These are phyloP conservation scores for Pythium sp. DNA, from an alignment of 352 stramenopile species.

Conservation along the genomic window DNA sequence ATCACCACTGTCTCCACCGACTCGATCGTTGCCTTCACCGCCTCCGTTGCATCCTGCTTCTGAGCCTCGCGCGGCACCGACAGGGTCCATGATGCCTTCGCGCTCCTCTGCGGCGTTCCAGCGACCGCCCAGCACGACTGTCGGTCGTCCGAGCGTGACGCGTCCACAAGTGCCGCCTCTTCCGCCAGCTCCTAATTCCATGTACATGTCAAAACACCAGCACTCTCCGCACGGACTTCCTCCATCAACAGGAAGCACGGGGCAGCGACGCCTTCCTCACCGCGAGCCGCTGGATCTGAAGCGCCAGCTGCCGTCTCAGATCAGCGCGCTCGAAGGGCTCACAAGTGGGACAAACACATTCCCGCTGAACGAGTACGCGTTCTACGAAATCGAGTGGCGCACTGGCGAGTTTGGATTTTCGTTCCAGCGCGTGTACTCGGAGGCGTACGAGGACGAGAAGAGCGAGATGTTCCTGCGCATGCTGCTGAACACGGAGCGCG, in stretches of 20 bases:
- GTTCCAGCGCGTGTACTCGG: slow-evolving; percentile 64
- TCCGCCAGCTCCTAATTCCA: slow-evolving; percentile 23
- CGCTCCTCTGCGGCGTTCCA: slow-evolving; percentile 6
- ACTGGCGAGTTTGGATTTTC: slow-evolving; percentile 72
- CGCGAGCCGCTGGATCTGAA: slow-evolving; percentile 47
- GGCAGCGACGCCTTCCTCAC: slow-evolving; percentile 36
- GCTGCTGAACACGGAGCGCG: slow-evolving; percentile 72
- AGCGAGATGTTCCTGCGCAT: slow-evolving; percentile 62
- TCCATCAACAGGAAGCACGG: neutral
- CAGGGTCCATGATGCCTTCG: slow-evolving; percentile 6
- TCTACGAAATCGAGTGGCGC: slow-evolving; percentile 66
- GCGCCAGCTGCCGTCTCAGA: slow-evolving; percentile 55
- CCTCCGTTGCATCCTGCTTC: neutral
- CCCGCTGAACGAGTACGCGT: slow-evolving; percentile 39
- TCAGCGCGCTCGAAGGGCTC: slow-evolving; percentile 55
- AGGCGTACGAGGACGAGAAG: slow-evolving; percentile 41
- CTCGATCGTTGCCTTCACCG: neutral
- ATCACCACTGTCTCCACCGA: neutral
- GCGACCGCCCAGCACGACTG: slow-evolving; percentile 15
- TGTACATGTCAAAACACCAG: neutral
- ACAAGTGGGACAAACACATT: slow-evolving; percentile 61
- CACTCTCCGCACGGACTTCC: slow-evolving; percentile 4
- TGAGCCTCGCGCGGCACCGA: neutral
- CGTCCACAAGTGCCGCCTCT: slow-evolving; percentile 17
- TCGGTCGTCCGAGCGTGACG: slow-evolving; percentile 19